Percentiles rank a stretch among this genome's conserved stretches.
Evolutionary conservation across 768 basidiomycete species (phyloP).

Genomic region (Phlebiopsis flavidoalba): DNA sequence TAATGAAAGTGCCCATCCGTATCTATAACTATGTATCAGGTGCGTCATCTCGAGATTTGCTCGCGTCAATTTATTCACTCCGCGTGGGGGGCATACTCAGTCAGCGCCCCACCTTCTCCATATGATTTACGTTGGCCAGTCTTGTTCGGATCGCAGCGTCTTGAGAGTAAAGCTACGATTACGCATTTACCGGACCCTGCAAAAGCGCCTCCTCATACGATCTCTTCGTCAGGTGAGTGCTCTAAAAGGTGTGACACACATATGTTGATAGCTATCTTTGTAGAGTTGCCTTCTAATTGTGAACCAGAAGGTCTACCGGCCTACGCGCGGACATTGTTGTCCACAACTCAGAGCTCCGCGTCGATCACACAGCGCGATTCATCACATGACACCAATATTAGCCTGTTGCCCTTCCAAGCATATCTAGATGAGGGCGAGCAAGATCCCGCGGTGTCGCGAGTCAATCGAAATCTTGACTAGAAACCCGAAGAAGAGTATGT

Average conservation of each 20-base stretch:
- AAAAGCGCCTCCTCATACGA: not conserved
- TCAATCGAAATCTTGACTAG: constrained; percentile 89
- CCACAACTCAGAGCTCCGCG: not conserved
- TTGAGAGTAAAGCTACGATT: not conserved
- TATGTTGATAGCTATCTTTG: not conserved
- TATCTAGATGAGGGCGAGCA: constrained; percentile 39
- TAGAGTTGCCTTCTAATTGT: not conserved
- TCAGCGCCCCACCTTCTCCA: constrained; percentile 48
- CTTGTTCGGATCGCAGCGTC: constrained; percentile 9
- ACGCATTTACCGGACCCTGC: not conserved
- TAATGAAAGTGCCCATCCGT: constrained; percentile 89
- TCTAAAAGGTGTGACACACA: not conserved
- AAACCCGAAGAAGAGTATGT: constrained; percentile 81
- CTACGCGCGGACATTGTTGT: constrained; percentile 43
- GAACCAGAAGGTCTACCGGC: constrained; percentile 39
- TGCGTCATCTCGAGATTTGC: constrained; percentile 29
- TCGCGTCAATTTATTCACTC: not conserved
- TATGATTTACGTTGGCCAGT: constrained; percentile 89
- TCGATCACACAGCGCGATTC: not conserved
- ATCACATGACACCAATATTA: not conserved
- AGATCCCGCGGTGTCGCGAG: constrained; percentile 71
- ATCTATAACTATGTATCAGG: constrained; percentile 86
- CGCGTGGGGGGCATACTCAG: constrained; percentile 20
- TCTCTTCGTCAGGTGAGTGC: not conserved
- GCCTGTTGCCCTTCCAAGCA: not conserved